Conservation (phyloP, 306 rosid species). For the Casuarina glauca region DNA sequence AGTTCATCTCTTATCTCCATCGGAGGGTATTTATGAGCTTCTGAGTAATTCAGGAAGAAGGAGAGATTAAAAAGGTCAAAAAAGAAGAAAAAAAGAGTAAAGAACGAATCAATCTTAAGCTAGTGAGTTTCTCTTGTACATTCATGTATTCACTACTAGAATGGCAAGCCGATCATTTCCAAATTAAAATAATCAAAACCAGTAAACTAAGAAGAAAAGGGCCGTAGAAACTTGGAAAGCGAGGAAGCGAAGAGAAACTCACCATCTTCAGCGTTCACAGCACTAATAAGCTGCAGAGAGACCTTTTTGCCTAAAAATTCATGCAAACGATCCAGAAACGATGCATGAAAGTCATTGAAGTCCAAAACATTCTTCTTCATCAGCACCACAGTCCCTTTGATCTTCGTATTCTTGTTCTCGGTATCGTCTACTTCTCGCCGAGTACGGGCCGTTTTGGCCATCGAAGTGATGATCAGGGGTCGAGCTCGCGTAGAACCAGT, state of each 20-base stretch:
- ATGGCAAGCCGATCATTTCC: background rate
- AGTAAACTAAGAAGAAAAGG: background rate
- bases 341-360: conserved; percentile 31
- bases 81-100: no score
- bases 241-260: background rate
- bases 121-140: no score
- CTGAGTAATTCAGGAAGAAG: no score
- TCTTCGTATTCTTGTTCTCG: background rate
- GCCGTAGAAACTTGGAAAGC: no score
- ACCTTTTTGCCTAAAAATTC: conserved; percentile 30
- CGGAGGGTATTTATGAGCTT: no score
- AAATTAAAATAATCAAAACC: no score
- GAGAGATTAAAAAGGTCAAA: no score
- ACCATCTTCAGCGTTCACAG: conserved; percentile 11
- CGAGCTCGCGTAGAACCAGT: background rate
- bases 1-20: no score
- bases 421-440: background rate
- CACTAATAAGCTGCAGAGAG: conserved; percentile 38
- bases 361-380: conserved; percentile 45
- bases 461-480: background rate
- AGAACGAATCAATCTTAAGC: no score
- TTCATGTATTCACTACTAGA: background rate
- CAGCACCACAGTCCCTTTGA: conserved; percentile 35
- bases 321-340: conserved; percentile 29
- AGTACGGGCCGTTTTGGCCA: background rate